Conservation (phyloP, 2,329 filamentous ascomycete species). For the Calonectria leucothoes region DNA sequence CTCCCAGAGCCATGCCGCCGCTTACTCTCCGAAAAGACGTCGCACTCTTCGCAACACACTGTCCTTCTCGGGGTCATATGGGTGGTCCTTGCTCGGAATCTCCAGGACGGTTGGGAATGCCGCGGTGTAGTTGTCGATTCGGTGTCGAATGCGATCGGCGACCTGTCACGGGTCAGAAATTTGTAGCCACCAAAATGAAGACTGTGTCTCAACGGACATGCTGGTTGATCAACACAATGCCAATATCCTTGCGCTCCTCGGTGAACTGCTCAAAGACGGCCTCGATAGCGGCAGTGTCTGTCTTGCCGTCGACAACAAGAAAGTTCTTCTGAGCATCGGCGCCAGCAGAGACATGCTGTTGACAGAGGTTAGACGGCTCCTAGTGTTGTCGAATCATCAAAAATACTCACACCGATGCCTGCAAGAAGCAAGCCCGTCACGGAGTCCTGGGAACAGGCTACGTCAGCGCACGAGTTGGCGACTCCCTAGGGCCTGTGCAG, state of each 20-base stretch:
- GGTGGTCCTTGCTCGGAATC: slow-evolving; percentile 98
- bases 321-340: slow-evolving; percentile 97
- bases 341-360: slow-evolving; percentile 87
- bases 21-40: slow-evolving; percentile 75
- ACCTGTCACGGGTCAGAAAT: slow-evolving; percentile 67
- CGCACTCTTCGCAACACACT: slow-evolving; percentile 91
- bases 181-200: neutral
- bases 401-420: slow-evolving; percentile 82
- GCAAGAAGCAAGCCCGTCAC: slow-evolving; percentile 96
- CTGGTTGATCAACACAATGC: slow-evolving; percentile 96
- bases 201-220: slow-evolving; percentile 72
- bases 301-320: slow-evolving; percentile 94
- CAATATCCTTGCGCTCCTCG: slow-evolving; percentile 92
- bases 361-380: neutral
- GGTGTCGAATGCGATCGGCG: slow-evolving; percentile 91
- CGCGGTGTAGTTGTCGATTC: slow-evolving; percentile 90
- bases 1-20: neutral
- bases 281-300: slow-evolving; percentile 88
- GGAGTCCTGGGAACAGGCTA: slow-evolving; percentile 75
- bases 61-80: slow-evolving; percentile 98
- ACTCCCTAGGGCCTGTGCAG: neutral
- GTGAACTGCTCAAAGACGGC: slow-evolving; percentile 91
- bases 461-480: slow-evolving; percentile 38
- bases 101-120: slow-evolving; percentile 97
- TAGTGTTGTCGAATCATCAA: neutral